Evolutionary conservation across 225 moss, liverwort and hornwort species (phyloP).

Genomic region (Pseudoscleropodium purum): DNA sequence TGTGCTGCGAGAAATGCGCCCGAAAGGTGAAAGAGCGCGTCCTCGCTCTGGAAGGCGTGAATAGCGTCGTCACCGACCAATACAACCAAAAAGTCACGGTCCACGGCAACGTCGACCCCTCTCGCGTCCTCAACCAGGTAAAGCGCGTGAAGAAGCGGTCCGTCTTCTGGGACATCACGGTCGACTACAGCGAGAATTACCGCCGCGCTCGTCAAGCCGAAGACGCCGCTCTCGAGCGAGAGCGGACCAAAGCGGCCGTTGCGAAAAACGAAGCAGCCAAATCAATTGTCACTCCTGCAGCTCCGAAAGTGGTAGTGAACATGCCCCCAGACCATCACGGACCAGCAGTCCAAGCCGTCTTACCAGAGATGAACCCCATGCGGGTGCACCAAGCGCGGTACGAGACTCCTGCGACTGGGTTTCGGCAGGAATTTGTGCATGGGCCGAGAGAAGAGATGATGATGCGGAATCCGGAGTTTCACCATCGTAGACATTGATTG

Average conservation of each 20-base stretch:
- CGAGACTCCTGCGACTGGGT: neutral
- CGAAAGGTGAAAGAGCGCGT: constrained; percentile 26
- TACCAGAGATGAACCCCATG: neutral
- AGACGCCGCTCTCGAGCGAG: neutral
- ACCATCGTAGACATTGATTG: neutral
- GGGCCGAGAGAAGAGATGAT: neutral
- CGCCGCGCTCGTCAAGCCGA: constrained; percentile 5
- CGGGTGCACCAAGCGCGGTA: neutral
- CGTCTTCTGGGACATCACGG: constrained; percentile 36
- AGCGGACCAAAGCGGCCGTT: neutral
- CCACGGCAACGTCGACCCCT: constrained; percentile 14
- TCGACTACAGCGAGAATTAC: constrained; percentile 34
- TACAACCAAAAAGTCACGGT: constrained; percentile 41
- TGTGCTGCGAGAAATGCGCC: constrained; percentile 52
- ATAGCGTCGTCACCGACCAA: constrained; percentile 19
- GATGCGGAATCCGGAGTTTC: neutral
- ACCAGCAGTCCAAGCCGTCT: neutral
- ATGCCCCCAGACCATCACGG: constrained; percentile 1
- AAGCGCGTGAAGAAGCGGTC: constrained; percentile 32
- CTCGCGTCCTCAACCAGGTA: constrained; percentile 6
- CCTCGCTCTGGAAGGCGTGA: constrained; percentile 1
- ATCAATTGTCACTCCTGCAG: neutral
- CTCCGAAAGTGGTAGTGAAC: neutral
- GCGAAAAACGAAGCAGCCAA: neutral
- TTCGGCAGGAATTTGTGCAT: constrained; percentile 6